Conservation (phyloP, 306 rosid genomes). For the Vigna mungo region DNA sequence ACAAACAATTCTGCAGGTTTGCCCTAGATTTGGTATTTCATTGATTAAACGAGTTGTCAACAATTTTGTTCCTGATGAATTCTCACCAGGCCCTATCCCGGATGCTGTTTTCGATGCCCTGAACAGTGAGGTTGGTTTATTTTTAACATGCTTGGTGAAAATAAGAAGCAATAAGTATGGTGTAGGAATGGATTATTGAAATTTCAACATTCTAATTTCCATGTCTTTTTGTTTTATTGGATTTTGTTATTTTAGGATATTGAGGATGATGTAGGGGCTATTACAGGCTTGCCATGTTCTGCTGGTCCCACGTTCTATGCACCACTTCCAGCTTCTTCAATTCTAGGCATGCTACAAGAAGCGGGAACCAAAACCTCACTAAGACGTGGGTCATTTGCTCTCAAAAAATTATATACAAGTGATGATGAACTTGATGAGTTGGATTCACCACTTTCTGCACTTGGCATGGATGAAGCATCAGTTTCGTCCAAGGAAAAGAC, state of each 20-base stretch:
- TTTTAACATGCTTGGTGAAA: slow-evolving; percentile 12
- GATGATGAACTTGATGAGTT: slow-evolving; percentile 90
- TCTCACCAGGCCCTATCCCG: slow-evolving; percentile 77
- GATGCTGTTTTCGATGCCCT: slow-evolving; percentile 67
- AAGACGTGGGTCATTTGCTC: slow-evolving; percentile 62
- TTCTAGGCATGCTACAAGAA: slow-evolving; percentile 60
- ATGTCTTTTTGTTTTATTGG: background rate
- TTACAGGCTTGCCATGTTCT: slow-evolving; percentile 61
- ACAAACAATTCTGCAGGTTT: slow-evolving; percentile 56
- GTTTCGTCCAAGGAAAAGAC: slow-evolving; percentile 36
- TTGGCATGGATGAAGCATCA: slow-evolving; percentile 62
- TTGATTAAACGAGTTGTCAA: slow-evolving; percentile 69
- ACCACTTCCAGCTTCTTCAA: slow-evolving; percentile 66
- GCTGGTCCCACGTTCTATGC: slow-evolving; percentile 70
- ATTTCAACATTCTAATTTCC: background rate
- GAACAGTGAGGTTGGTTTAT: slow-evolving; percentile 66
- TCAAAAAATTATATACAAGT: slow-evolving; percentile 71
- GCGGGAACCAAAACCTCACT: slow-evolving; percentile 54
- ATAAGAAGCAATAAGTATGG: slow-evolving; percentile 7
- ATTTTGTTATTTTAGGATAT: slow-evolving; percentile 56
- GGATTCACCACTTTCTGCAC: slow-evolving; percentile 76
- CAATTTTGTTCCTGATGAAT: slow-evolving; percentile 91
- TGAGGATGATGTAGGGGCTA: slow-evolving; percentile 57
- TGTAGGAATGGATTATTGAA: slow-evolving; percentile 29
- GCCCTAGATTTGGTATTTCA: slow-evolving; percentile 74